phyloP scores from a whole-genome alignment of 371 early-diverging fungal genomes.

The Smittium culicis region DNA sequence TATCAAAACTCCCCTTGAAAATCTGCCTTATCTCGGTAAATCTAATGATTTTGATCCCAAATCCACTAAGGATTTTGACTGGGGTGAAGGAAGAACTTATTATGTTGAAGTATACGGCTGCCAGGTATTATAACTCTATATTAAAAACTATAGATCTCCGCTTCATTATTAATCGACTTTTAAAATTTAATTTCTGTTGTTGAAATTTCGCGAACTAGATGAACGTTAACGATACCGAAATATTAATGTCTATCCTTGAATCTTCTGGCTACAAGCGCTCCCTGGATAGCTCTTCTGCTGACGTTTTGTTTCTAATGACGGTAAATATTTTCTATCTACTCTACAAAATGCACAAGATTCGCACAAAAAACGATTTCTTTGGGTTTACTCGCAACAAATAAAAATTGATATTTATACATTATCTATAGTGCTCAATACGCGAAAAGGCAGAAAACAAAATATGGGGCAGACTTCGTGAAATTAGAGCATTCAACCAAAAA shows the following conservation, averaged over 20 bases:
- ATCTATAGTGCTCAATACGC: constrained; percentile 46
- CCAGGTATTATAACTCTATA: constrained; percentile 37
- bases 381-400: too few relatives aligned
- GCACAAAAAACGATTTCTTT: too few relatives aligned
- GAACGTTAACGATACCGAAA: constrained; percentile 68
- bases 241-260: constrained; percentile 57
- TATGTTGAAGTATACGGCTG: constrained; percentile 69
- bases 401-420: neutral
- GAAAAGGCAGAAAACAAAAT: constrained; percentile 64
- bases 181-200: constrained; percentile 20
- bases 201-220: constrained; percentile 68
- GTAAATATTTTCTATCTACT: neutral
- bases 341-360: too few relatives aligned
- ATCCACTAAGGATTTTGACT: constrained; percentile 14
- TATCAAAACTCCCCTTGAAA: constrained; percentile 10
- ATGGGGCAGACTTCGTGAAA: constrained; percentile 47
- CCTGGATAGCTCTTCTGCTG: constrained; percentile 38
- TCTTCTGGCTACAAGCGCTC: constrained; percentile 53
- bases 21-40: constrained; percentile 13
- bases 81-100: constrained; percentile 31
- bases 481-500: constrained; percentile 42
- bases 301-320: constrained; percentile 60
- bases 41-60: constrained; percentile 15
- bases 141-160: neutral
- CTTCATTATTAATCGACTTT: neutral